Base-by-base conservation (phyloP, 2,329 filamentous ascomycete genomes). In the Aspergillus fumigatus region DNA sequence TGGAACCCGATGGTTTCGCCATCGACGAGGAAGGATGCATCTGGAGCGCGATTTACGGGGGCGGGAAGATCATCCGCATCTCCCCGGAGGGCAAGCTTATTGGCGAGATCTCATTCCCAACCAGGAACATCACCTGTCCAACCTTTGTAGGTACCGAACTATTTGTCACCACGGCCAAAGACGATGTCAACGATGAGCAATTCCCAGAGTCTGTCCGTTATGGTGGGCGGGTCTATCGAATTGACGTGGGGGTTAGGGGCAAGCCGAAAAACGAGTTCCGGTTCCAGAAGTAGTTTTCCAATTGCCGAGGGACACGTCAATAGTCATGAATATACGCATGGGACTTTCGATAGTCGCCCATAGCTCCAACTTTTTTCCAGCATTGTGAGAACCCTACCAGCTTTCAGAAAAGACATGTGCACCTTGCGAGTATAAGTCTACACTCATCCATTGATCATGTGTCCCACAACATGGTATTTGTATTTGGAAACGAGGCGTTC, bases 21-120 rank as follows among this genome's bases (percentile, higher is more conserved):
- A 83, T 95, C 67, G 92, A 97, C 69, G 83, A 82, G 47, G 85
- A 95, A 54, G 92, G 91, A n/a, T 88, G 88, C 76, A 81, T 96
- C 67, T 97, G 93, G 92, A 87, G 89, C 59, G 89, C 90, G 7
- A 80, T 94, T n/a, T 94, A 90, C 69, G 91, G 91, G 53, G 89
- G 88, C 60, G 79, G 83, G 57, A 83, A 85, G 58, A 89, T 96
- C 25, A 76, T 96, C 62, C 85, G 88, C 70, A 87, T 96, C 67
- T 84, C 82, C 50, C 84, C 86, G 4, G 73, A 82, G 51, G 91
- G 90, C 2, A 77, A 86, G 66, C 75, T 96, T 29, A 79, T 92
- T 4, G 91, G 89, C 6, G 84, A 91, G 75, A 80, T 97, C 61
- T 80, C 78, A 54, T 77, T 95, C 62, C 91, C 92, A 4, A 95